Evolutionary conservation across 1,284 basidiomycete genomes (phyloP), one percentile per base, ranked within the genome.

Genomic region (Ceratobasidium sp.): DNA sequence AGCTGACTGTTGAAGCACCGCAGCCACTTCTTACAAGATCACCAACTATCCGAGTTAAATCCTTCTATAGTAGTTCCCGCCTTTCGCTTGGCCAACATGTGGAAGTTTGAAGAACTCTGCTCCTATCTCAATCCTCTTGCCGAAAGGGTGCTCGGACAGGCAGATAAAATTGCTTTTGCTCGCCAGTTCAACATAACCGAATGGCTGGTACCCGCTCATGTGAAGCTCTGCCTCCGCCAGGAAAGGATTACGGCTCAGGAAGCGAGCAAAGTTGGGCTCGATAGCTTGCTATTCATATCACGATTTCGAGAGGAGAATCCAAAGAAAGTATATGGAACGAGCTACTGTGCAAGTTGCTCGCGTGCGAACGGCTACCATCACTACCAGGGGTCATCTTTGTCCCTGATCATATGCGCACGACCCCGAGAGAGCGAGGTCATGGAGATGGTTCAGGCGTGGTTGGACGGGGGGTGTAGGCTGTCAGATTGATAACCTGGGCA

Each of bases 121-220:
- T 23, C 61, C 9, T 56, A 54, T 17, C 61, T 74, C 3, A 1
- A 64, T 2, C 61, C 59, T 10, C 44, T 74, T 0, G 61, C 48
- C 3, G 71, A 65, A 23, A 52, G 28, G 28, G 46, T 64, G 1
- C 77, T 86, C 5, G 81, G 83, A 44, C 82, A 86, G 1, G 80
- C 86, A 68, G 83, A 86, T 44, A 83, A 83, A 23, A 82, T 88
- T 26, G 80, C 82, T 7, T 83, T 88, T 50, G 86, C 86, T n/a
- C 82, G 81, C 59, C 84, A 84, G 71, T 84, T 85, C 80, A 82
- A 84, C 59, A 80, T 88, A 26, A 82, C 81, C 13, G 77, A 82
- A 3, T 87, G 87, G 87, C 83, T 86, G 13, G 80, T 81, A 1
- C 83, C 84, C 0, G 86, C 87, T 2, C 87, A 87, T 80, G 82